These are phyloP conservation scores for Tulasnella sp. DNA, from an alignment of 768 basidiomycete genomes.

Conservation along the genomic window DNA sequence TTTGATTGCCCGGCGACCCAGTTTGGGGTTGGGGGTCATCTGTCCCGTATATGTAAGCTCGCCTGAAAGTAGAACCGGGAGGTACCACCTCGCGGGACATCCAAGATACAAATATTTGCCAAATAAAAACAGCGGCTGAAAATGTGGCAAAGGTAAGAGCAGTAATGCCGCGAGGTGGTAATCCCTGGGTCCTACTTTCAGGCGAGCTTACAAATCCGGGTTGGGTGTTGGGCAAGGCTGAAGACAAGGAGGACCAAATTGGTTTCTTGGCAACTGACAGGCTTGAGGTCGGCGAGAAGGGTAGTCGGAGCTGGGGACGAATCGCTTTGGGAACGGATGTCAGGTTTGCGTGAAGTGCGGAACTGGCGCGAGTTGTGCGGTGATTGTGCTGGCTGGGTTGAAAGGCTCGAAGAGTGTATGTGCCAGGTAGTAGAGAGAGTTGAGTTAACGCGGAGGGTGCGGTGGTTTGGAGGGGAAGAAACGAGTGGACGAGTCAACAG, in stretches of 20 bases:
- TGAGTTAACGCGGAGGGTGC: neutral
- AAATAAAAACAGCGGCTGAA: neutral
- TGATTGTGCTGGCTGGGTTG: neutral
- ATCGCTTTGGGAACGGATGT: neutral
- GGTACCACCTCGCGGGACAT: neutral
- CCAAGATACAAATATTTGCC: neutral
- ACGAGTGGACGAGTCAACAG: neutral
- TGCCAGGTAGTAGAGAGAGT: neutral
- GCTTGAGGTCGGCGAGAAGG: neutral
- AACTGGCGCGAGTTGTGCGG: neutral
- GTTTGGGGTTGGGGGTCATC: neutral
- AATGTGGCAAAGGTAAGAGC: neutral
- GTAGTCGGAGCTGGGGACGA: neutral
- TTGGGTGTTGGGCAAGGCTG: neutral
- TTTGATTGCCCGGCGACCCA: neutral
- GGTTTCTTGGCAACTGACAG: neutral
- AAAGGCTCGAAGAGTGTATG: neutral
- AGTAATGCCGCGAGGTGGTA: neutral
- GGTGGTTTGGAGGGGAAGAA: neutral
- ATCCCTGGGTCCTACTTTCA: neutral
- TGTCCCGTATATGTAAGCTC: slow-evolving; percentile 4
- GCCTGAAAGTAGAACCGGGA: neutral
- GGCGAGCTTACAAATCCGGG: slow-evolving; percentile 9
- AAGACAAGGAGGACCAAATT: neutral
- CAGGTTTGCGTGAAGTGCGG: too few relatives aligned